A percentile compares a stretch with the other conserved stretches of the same genome.
phyloP scores from a whole-genome alignment of 2,329 filamentous ascomycete species.

The Apiospora phragmitis region DNA sequence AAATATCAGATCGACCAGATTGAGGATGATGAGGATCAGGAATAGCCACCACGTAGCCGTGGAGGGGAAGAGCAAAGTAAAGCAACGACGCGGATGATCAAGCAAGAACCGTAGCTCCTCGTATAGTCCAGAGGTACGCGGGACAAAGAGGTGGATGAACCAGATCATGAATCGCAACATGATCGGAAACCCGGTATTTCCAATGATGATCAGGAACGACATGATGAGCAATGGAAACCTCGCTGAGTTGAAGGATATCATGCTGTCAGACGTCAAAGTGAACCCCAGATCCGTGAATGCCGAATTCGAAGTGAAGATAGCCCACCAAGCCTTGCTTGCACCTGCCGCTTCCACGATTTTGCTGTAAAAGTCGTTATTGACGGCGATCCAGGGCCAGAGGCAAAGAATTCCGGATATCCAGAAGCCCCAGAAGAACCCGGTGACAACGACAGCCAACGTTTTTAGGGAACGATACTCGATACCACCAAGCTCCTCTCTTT shows the following conservation, averaged over 20 bases:
- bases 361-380: conserved; percentile 61
- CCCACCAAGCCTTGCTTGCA: conserved; percentile 81
- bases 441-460: conserved; percentile 75
- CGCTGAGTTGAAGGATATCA: conserved; percentile 82
- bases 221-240: conserved; percentile 75
- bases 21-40: conserved; percentile 78
- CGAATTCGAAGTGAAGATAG: conserved; percentile 82
- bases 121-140: conserved; percentile 69
- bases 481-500: conserved; percentile 91
- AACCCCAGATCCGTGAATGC: conserved; percentile 96
- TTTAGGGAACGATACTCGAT: conserved; percentile 95
- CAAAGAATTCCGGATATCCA: conserved; percentile 74
- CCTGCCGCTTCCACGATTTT: conserved; percentile 61
- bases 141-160: conserved; percentile 67
- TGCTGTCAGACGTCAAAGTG: conserved; percentile 88
- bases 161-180: conserved; percentile 95
- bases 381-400: conserved; percentile 78
- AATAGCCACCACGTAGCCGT: conserved; percentile 96
- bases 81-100: conserved; percentile 93
- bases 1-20: conserved; percentile 82
- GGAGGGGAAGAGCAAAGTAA: conserved; percentile 89
- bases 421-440: conserved; percentile 81
- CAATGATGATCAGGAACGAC: conserved; percentile 87
- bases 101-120: conserved; percentile 90
- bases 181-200: conserved; percentile 93